Base-by-base conservation (phyloP, 805 yeast genomes). In the Candida mattraensis region DNA sequence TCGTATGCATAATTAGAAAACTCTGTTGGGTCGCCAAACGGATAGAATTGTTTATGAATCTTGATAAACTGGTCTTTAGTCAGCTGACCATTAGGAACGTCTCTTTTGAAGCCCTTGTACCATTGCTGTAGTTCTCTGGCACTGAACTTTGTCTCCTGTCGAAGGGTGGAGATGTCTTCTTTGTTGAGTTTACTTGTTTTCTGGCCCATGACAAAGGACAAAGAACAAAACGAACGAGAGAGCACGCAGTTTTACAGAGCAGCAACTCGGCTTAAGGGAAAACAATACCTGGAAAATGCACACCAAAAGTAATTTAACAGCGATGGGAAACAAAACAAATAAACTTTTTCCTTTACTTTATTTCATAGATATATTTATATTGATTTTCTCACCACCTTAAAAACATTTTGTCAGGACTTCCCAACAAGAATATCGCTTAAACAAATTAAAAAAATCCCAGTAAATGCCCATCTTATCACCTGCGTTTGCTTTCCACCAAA, bases 201-300 rank as follows among this genome's bases (percentile, higher is more conserved):
- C 52, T 88, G 89, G 10, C 99, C 99, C 99, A 93, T 91, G 16
- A n/a, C n/a, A n/a, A n/a, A n/a, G n/a, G n/a, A n/a, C n/a, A n/a
- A n/a, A n/a, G n/a, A n/a, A n/a, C n/a, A n/a, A n/a, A n/a, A n/a
- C n/a, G n/a, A n/a, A n/a, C n/a, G n/a, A n/a, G n/a, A n/a, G n/a
- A n/a, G n/a, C n/a, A n/a, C n/a, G n/a, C n/a, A n/a, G n/a, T n/a
- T n/a, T n/a, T n/a, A n/a, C n/a, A n/a, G n/a, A n/a, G n/a, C n/a
- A n/a, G n/a, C n/a, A n/a, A n/a, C n/a, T n/a, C n/a, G n/a, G n/a
- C n/a, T n/a, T n/a, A n/a, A n/a, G n/a, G n/a, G n/a, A n/a, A n/a
- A n/a, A n/a, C n/a, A n/a, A n/a, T n/a, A n/a, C n/a, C n/a, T n/a
- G n/a, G n/a, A n/a, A n/a, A n/a, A n/a, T n/a, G n/a, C n/a, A n/a